Evolutionary conservation across 2,329 filamentous ascomycete species (phyloP).

Genomic region (Westerdykella sp.): DNA sequence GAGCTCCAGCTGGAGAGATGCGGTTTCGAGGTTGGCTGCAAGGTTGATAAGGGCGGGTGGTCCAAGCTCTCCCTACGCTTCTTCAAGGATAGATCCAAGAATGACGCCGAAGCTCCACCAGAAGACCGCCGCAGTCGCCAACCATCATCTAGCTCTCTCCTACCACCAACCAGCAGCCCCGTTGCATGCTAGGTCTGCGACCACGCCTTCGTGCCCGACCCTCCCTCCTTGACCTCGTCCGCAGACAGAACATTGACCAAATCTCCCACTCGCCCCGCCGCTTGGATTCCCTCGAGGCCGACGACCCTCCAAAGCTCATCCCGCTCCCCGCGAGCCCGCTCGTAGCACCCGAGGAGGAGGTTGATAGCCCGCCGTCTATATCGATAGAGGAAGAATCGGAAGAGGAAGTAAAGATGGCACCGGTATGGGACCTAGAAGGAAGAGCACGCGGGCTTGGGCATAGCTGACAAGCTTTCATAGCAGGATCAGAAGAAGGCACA

Average conservation of each 20-base stretch:
- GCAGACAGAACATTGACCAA: conserved; percentile 44
- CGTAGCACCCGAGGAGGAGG: conserved; percentile 25
- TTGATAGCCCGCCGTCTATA: conserved; percentile 14
- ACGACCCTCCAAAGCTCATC: conserved; percentile 24
- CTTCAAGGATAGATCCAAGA: too few relatives aligned
- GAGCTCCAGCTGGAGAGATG: too few relatives aligned
- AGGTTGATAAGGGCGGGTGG: too few relatives aligned
- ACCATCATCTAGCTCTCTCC: conserved; percentile 6
- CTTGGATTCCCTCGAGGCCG: conserved; percentile 18
- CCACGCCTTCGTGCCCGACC: conserved; percentile 54
- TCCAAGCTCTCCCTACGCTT: too few relatives aligned
- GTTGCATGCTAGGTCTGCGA: conserved; percentile 53
- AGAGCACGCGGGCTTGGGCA: conserved; percentile 4
- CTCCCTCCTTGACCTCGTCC: conserved; percentile 58
- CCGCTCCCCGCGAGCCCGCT: conserved; percentile 34
- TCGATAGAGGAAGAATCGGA: conserved; percentile 8
- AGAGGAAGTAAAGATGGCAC: conserved; percentile 30
- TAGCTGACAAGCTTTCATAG: conserved; percentile 18
- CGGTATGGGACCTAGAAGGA: conserved; percentile 17
- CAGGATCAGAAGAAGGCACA: conserved; percentile 37
- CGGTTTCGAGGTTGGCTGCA: too few relatives aligned
- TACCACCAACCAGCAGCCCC: conserved; percentile 7
- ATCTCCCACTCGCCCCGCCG: conserved; percentile 36
- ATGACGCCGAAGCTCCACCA: too few relatives aligned
- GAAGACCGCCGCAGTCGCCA: background rate